These are phyloP conservation scores for Neocatenulostroma microsporum DNA, from an alignment of 2,329 filamentous ascomycete genomes.

Conservation along the genomic window DNA sequence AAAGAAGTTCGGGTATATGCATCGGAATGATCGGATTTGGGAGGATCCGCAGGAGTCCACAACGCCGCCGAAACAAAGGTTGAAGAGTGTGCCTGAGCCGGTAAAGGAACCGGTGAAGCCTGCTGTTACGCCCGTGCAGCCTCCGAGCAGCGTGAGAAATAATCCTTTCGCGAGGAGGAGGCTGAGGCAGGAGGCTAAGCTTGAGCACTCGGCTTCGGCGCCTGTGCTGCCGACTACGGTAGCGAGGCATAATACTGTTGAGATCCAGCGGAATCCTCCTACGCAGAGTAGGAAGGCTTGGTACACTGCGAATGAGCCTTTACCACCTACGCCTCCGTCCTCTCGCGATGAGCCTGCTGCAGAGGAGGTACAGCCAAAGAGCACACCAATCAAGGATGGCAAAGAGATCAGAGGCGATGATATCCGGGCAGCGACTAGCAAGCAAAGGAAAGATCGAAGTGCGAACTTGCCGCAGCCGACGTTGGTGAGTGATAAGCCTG, in stretches of 20 bases:
- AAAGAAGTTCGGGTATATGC: constrained; percentile 56
- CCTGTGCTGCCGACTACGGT: constrained; percentile 32
- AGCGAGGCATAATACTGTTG: constrained; percentile 44
- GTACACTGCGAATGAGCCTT: constrained; percentile 62
- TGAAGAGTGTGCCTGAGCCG: constrained; percentile 5
- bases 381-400: constrained; percentile 57
- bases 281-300: constrained; percentile 72
- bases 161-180: constrained; percentile 60
- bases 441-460: constrained; percentile 79
- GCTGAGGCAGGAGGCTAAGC: constrained; percentile 43
- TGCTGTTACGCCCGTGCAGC: constrained; percentile 24
- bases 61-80: background rate
- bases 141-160: constrained; percentile 46
- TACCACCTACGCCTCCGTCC: constrained; percentile 30
- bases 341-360: constrained; percentile 26
- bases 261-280: constrained; percentile 79
- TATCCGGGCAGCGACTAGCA: constrained; percentile 82
- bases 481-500: constrained; percentile 81
- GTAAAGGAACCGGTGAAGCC: constrained; percentile 22
- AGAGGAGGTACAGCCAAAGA: constrained; percentile 33
- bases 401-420: constrained; percentile 80
- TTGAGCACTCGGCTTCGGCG: constrained; percentile 39
- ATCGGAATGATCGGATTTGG: constrained; percentile 73
- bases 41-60: constrained; percentile 63
- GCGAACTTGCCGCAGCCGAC: constrained; percentile 79